Percentiles rank a stretch among this genome's conserved stretches.
Evolutionary conservation across 768 basidiomycete species (phyloP).

Genomic region (Porphyrellus cyaneotinctus): DNA sequence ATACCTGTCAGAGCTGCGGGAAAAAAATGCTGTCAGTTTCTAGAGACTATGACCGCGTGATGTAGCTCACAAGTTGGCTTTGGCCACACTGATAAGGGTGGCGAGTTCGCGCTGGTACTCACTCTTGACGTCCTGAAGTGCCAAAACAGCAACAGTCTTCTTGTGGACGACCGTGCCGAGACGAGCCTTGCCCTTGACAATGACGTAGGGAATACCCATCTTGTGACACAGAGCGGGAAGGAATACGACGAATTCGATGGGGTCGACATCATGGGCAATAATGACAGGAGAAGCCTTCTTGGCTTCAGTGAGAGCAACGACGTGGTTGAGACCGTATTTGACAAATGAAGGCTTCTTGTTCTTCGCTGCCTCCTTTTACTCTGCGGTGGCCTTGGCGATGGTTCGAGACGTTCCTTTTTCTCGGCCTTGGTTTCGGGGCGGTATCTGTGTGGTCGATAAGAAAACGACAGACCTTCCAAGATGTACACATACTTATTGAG

Average conservation of each 20-base stretch:
- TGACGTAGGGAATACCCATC: conserved; percentile 99
- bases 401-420: conserved; percentile 91
- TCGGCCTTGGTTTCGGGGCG: conserved; percentile 92
- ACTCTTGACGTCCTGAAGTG: conserved; percentile 89
- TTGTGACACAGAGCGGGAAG: conserved; percentile 97
- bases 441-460: conserved; percentile 39
- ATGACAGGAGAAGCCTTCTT: conserved; percentile 96
- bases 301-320: conserved; percentile 90
- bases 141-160: conserved; percentile 92
- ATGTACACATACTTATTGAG: conserved; percentile 69
- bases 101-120: conserved; percentile 94
- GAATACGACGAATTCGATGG: conserved; percentile 98
- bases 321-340: conserved; percentile 97
- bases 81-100: conserved; percentile 87
- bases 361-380: conserved; percentile 67
- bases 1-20: conserved; percentile 77
- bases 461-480: not conserved
- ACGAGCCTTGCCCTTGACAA: conserved; percentile 97
- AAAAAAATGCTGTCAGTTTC: conserved; percentile 1
- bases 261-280: conserved; percentile 98
- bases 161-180: conserved; percentile 98
- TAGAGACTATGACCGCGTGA: not conserved
- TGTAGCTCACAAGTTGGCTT: conserved; percentile 89
- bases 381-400: conserved; percentile 72
- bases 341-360: conserved; percentile 96